Conservation (phyloP, 345 rosid species). For the Bruguiera gymnorhiza region DNA sequence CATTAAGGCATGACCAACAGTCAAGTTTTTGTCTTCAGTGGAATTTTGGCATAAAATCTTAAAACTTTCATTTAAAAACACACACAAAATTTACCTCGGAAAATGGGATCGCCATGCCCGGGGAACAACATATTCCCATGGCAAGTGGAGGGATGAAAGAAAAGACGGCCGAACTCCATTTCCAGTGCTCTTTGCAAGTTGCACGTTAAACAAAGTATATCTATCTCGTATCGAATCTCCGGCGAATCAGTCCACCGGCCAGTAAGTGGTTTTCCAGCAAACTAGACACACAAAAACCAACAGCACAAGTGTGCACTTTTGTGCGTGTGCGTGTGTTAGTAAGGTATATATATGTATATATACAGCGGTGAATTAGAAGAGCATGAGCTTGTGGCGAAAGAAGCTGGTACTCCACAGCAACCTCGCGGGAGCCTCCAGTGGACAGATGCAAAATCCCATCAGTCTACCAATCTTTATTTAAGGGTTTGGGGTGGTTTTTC, state of each 20-base stretch:
- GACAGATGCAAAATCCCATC: slow-evolving; percentile 90
- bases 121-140: slow-evolving; percentile 63
- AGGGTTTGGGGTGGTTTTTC: background rate
- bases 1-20: too few relatives aligned
- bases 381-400: slow-evolving; percentile 93
- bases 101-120: slow-evolving; percentile 44
- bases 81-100: slow-evolving; percentile 39
- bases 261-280: background rate
- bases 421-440: slow-evolving; percentile 82
- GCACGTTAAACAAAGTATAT: background rate
- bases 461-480: slow-evolving; percentile 15
- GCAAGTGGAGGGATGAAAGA: slow-evolving; percentile 57
- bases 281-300: background rate
- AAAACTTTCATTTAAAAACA: background rate
- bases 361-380: slow-evolving; percentile 41
- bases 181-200: background rate
- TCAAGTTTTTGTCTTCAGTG: too few relatives aligned
- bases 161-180: slow-evolving; percentile 66
- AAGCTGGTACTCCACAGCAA: slow-evolving; percentile 91
- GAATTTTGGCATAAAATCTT: too few relatives aligned
- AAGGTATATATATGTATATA: background rate
- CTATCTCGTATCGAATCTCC: slow-evolving; percentile 10
- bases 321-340: background rate
- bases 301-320: background rate
- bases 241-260: background rate